phyloP scores from a whole-genome alignment of 179 eudicot species.

The Heliamphora ciliata region DNA sequence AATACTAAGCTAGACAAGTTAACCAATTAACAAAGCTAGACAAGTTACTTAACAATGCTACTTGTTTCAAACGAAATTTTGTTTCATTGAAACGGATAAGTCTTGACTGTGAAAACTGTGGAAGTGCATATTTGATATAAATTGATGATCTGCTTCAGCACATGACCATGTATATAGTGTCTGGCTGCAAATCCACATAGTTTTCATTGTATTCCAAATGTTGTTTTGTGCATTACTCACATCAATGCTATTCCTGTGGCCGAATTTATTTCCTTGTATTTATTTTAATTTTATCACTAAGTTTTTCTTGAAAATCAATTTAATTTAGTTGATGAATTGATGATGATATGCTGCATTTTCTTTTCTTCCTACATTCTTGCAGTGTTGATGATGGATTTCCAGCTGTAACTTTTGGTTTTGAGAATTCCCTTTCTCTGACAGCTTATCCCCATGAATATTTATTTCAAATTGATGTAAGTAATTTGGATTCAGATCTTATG shows the following conservation, averaged over 20 bases:
- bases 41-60: too few species aligned
- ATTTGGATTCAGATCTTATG: background rate
- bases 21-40: too few species aligned
- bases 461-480: conserved; percentile 48
- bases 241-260: background rate
- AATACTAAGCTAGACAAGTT: too few species aligned
- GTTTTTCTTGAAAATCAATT: conserved; percentile 10
- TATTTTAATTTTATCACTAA: background rate
- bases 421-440: conserved; percentile 44
- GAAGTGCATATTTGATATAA: too few species aligned
- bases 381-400: conserved; percentile 80
- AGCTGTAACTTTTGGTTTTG: conserved; percentile 52
- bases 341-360: background rate
- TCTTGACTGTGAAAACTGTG: too few species aligned
- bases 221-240: background rate
- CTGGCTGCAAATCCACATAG: background rate
- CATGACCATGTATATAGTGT: background rate
- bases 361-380: conserved; percentile 27
- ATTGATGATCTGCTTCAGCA: background rate
- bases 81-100: too few species aligned
- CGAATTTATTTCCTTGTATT: background rate
- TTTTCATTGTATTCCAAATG: background rate
- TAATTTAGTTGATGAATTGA: background rate
- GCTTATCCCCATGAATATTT: conserved; percentile 75
- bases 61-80: too few species aligned